Conservation (phyloP, 2,329 filamentous ascomycete genomes). For the Claviceps capensis region DNA sequence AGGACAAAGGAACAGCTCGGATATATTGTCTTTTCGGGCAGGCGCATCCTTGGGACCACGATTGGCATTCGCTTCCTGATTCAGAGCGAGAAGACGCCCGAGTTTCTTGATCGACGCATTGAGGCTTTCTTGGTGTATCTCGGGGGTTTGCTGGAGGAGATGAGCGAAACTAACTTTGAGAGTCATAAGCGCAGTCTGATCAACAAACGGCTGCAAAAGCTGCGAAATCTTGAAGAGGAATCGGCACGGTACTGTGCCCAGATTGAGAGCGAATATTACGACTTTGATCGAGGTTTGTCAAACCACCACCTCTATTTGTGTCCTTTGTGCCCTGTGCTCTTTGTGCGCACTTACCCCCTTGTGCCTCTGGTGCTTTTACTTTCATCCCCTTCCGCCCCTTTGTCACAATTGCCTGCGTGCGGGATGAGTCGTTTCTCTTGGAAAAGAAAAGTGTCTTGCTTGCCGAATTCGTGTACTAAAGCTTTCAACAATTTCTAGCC, state of each 20-base stretch:
- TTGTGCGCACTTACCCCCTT: neutral
- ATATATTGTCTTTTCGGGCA: slow-evolving; percentile 85
- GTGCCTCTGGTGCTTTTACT: too few relatives aligned
- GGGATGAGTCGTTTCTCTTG: neutral
- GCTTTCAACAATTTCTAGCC: too few relatives aligned
- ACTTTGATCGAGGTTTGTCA: slow-evolving; percentile 68
- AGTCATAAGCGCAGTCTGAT: slow-evolving; percentile 82
- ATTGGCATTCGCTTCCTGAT: slow-evolving; percentile 82
- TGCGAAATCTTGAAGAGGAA: slow-evolving; percentile 85
- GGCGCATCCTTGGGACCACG: slow-evolving; percentile 57
- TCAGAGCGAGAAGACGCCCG: slow-evolving; percentile 75
- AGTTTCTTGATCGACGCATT: slow-evolving; percentile 77
- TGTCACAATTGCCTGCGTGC: neutral
- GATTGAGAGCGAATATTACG: slow-evolving; percentile 73
- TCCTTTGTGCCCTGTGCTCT: neutral
- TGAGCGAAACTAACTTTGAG: slow-evolving; percentile 77
- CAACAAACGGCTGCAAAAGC: slow-evolving; percentile 73
- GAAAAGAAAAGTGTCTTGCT: too few relatives aligned
- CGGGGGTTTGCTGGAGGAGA: slow-evolving; percentile 50
- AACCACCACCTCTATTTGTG: neutral
- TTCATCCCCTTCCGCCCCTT: neutral
- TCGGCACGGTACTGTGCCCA: slow-evolving; percentile 72
- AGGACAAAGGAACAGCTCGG: slow-evolving; percentile 95
- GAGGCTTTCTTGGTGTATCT: slow-evolving; percentile 68
- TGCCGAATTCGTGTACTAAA: too few relatives aligned